Conservation (phyloP, 371 early-diverging fungal species). For the Choanephora cucurbitarum region DNA sequence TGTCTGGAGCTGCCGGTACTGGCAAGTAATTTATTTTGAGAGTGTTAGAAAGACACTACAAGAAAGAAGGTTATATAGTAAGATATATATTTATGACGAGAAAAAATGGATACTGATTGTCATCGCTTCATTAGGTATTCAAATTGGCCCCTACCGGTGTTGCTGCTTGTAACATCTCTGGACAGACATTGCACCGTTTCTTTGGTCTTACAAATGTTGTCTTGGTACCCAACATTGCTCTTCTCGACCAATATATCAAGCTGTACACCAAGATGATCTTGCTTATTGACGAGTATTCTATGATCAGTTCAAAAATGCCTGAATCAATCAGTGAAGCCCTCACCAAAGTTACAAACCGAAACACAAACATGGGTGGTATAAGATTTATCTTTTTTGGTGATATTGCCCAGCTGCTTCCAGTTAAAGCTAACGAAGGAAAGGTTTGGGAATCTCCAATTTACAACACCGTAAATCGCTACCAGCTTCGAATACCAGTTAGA, state of each 20-base stretch:
- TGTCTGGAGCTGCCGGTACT: no score
- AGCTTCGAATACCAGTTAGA: background rate
- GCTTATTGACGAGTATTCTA: slow-evolving; percentile 5
- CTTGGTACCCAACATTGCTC: no score
- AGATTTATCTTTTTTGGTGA: slow-evolving; percentile 6
- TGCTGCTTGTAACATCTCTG: background rate
- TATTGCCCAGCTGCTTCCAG: slow-evolving; percentile 1
- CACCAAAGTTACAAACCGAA: background rate
- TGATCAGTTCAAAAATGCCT: background rate
- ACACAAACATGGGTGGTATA: background rate
- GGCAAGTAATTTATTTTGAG: no score
- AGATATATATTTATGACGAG: no score
- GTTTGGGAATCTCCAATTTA: background rate
- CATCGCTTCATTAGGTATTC: no score
- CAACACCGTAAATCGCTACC: background rate
- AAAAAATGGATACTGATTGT: no score
- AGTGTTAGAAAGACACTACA: no score
- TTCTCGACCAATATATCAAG: no score
- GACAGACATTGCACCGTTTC: background rate
- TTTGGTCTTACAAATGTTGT: background rate
- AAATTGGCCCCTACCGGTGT: background rate
- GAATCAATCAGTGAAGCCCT: background rate
- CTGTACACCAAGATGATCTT: no score
- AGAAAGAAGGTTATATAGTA: no score
- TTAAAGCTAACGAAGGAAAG: background rate